Evolutionary conservation across 148 eudicot genomes (phyloP).

Genomic region (Rhododendron vialii): DNA sequence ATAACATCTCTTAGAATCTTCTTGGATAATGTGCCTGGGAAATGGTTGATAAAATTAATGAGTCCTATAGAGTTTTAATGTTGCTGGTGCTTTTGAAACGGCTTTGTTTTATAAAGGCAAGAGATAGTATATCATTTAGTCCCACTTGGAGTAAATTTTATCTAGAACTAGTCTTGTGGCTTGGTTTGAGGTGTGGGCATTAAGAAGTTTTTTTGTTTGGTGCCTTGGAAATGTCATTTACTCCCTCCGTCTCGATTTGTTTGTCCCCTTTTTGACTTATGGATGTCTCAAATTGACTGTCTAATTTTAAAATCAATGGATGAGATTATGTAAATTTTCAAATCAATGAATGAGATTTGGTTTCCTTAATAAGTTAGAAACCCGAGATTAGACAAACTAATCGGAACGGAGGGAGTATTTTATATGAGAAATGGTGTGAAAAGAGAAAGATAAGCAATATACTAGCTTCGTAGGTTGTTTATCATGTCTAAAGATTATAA

Average conservation of each 20-base stretch:
- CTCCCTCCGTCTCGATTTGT: no score
- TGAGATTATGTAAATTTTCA: no score
- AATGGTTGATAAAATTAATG: neutral
- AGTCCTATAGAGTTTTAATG: neutral
- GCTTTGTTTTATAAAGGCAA: neutral
- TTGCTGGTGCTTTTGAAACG: neutral
- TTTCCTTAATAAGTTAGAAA: no score
- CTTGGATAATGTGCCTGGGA: no score
- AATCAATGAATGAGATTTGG: no score
- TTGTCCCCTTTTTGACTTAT: no score
- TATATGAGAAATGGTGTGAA: neutral
- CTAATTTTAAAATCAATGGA: no score
- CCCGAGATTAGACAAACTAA: no score
- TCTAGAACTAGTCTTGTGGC: neutral
- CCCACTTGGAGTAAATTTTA: neutral
- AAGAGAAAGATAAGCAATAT: neutral
- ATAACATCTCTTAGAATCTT: no score
- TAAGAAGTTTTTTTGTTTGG: neutral
- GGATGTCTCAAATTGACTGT: no score
- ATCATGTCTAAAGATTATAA: neutral
- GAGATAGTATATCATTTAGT: neutral
- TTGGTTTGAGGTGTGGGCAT: neutral
- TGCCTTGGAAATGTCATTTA: neutral
- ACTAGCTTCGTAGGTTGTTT: neutral
- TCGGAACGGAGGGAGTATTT: neutral